phyloP scores from a whole-genome alignment of 1,284 basidiomycete genomes.

The Cryptococcus maquisensis region DNA sequence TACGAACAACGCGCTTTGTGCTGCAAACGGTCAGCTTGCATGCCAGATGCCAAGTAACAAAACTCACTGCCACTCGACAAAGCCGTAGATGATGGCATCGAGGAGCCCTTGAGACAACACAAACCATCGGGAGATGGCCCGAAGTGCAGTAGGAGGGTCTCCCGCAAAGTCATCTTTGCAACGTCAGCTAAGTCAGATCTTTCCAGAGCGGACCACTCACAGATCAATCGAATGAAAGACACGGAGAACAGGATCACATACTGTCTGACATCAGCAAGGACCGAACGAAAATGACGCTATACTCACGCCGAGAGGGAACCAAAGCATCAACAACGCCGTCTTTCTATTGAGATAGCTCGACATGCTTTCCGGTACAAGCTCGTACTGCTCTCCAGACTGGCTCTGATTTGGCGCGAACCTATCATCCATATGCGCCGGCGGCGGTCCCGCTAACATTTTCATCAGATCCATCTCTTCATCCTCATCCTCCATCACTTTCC shows the following conservation, averaged over 20 bases:
- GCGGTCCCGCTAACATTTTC: constrained; percentile 29
- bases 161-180: constrained; percentile 39
- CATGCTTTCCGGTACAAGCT: constrained; percentile 46
- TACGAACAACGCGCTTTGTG: constrained; percentile 18
- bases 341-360: constrained; percentile 49
- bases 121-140: constrained; percentile 49
- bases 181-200: neutral
- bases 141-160: constrained; percentile 31
- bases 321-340: constrained; percentile 47
- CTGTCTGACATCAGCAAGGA: constrained; percentile 6
- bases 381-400: constrained; percentile 23
- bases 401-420: constrained; percentile 15
- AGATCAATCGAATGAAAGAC: constrained; percentile 47
- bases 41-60: neutral
- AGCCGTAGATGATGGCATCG: constrained; percentile 48
- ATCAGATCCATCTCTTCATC: constrained; percentile 41
- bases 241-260: constrained; percentile 49
- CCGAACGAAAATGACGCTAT: neutral
- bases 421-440: constrained; percentile 17
- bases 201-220: constrained; percentile 11
- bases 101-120: constrained; percentile 48
- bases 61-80: constrained; percentile 48
- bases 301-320: constrained; percentile 48
- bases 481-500: constrained; percentile 16
- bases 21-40: constrained; percentile 1